phyloP scores from a whole-genome alignment of 768 basidiomycete species.

The Kwoniella sp. region DNA sequence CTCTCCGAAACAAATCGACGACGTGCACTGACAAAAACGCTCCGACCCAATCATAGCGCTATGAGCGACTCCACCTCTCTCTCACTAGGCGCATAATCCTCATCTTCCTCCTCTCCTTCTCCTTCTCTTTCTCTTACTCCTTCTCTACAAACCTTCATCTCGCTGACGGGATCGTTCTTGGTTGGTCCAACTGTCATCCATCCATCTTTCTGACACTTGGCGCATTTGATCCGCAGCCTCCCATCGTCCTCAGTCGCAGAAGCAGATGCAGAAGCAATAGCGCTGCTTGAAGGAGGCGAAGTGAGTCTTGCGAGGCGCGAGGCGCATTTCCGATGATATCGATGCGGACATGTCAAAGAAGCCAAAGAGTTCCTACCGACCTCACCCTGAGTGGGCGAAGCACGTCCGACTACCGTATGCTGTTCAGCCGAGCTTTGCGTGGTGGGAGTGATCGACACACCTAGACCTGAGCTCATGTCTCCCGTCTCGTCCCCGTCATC shows the following conservation, averaged over 20 bases:
- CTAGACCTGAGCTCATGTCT: too few relatives aligned
- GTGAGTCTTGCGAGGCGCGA: constrained; percentile 9
- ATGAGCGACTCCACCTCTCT: constrained; percentile 15
- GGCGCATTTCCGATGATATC: constrained; percentile 39
- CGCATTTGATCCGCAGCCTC: constrained; percentile 37
- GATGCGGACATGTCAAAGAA: constrained; percentile 24
- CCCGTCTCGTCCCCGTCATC: too few relatives aligned
- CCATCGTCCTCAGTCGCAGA: constrained; percentile 11
- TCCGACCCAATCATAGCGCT: not conserved
- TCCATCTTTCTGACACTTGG: constrained; percentile 43
- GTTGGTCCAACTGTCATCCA: not conserved
- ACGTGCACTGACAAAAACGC: too few relatives aligned
- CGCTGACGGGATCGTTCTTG: not conserved
- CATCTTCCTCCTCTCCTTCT: constrained; percentile 5
- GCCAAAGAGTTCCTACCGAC: not conserved
- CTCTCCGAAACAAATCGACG: too few relatives aligned
- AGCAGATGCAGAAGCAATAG: not conserved
- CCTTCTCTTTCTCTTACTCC: not conserved
- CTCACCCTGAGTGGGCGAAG: not conserved
- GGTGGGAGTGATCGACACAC: too few relatives aligned
- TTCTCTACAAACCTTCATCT: not conserved
- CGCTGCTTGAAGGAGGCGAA: not conserved
- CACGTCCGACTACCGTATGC: too few relatives aligned
- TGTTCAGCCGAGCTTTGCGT: too few relatives aligned
- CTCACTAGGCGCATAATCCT: constrained; percentile 18